Base-by-base conservation (phyloP, 2,329 filamentous ascomycete species). In the Pyrenophora seminiperda region DNA sequence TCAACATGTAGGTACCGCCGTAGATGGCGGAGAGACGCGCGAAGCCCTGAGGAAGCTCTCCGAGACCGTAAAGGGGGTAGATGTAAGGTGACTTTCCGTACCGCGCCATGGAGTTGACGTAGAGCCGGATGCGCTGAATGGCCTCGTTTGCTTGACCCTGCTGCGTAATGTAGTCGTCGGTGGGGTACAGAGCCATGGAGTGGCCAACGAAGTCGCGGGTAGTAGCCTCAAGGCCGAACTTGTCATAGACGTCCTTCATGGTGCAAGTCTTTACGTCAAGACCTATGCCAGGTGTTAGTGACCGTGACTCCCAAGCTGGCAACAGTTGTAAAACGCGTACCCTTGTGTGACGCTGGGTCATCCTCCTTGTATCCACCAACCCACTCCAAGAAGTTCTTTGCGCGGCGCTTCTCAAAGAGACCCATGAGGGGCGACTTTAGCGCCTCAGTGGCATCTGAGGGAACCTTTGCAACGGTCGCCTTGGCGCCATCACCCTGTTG, bases 41-140 rank as follows among this genome's bases (percentile, higher is more conserved):
- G 69, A 99, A 99, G 53, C 93, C 93, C 78, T 99, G 94, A 29
- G 94, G 95, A 48, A 99, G 88, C 80, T 99, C 94, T 73, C 90
- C 94, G 41, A 99, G 86, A 56, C 94, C 94, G 79, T 99, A 99
- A 24, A 97, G 86, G 40, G 94, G 95, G 82, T 99, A 99, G 79
- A 99, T 97, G 81, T 97, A 99, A 37, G 94, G 95, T 10, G 92
- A 97, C 79, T 97, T 97, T 77, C 94, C 94, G 77, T 97, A 97
- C 58, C 93, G 86, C 43, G 92, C 91, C 77, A 99, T 96, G 22
- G 92, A 97, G 83, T 96, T 96, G 65, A 93, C 95, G 76, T 99
- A 99, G 38, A 99, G 83, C 62, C 90, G 86, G 74, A 99, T 97
- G 66, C 93, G 91, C 76, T 93, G 85, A 65, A 99, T 89, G 48